Evolutionary conservation across 805 yeast species (phyloP), one percentile per base, ranked within the genome.

Genomic region (Tetrapisispora nanseiensis): DNA sequence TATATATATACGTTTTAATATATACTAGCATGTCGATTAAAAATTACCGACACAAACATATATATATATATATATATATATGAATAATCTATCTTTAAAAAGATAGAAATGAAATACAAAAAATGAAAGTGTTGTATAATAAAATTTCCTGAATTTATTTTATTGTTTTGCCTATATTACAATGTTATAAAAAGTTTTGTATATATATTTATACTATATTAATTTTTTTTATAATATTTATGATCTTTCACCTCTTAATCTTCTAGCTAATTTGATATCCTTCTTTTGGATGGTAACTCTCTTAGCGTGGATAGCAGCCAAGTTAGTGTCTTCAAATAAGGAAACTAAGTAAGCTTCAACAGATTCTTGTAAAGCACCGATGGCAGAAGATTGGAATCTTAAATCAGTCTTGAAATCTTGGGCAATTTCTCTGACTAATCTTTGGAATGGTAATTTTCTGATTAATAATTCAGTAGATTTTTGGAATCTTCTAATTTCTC

Each of bases 231-330:
- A 28, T 37, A 28, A 20, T 10, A 26, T 16, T 65, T 77, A 83
- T 56, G 90, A 77, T 80, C 92, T 81, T 75, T 84, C 94, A 70
- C 97, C 97, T 73, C 97, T 82, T 68, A 90, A 80, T 75, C 97
- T 84, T 75, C 97, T 84, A 54, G 97, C 97, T 64, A 90, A 77
- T 66, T 87, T 95, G 67, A 90, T 85, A 69, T 90, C 98, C 75
- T 87, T 89, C 86, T 87, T 89, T 78, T 86, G 95, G 64, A 90
- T 86, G 52, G 98, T 90, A 58, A 90, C 97, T 73, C 98, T 83
- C 80, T 92, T 90, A 61, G 97, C 98, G 71, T 90, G 98, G 56
- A 87, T 86, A 52, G 97, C 97, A 74, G 97, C 90, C 74, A 90
- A 78, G 76, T 89, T 89, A 53, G 97, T 90, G 70, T 90, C 97